Percentiles rank a stretch among this genome's conserved stretches.
These are phyloP conservation scores for Fusarium graminum DNA, from an alignment of 2,329 filamentous ascomycete genomes.

Conservation along the genomic window DNA sequence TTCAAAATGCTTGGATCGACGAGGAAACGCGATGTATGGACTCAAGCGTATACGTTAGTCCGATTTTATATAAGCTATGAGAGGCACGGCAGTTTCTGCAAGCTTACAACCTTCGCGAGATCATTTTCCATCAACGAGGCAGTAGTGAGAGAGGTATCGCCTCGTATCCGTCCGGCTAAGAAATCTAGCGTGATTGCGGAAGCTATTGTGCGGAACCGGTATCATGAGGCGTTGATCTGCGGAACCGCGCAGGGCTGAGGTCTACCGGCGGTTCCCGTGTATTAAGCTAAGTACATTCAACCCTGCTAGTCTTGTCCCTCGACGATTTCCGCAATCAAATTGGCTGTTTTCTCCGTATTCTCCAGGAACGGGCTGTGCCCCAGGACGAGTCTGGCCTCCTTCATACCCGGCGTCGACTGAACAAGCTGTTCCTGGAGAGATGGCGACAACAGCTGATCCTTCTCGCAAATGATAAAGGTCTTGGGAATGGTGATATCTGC, in stretches of 20 bases:
- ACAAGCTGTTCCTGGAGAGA: constrained; percentile 23
- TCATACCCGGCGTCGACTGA: constrained; percentile 12
- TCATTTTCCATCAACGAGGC: too few species aligned
- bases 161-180: too few species aligned
- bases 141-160: too few species aligned
- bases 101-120: too few species aligned
- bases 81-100: too few species aligned
- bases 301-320: not conserved
- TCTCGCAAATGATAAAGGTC: constrained; percentile 25
- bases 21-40: too few species aligned
- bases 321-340: not conserved
- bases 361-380: constrained; percentile 29
- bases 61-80: too few species aligned
- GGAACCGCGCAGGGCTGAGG: constrained; percentile 5
- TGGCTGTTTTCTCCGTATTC: not conserved
- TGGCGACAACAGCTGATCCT: not conserved
- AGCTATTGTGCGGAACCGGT: not conserved
- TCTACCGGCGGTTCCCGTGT: not conserved
- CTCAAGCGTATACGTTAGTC: too few species aligned
- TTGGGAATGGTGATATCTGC: constrained; percentile 18
- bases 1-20: too few species aligned
- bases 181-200: not conserved
- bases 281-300: not conserved
- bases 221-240: not conserved
- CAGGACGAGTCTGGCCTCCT: constrained; percentile 4